phyloP scores from a whole-genome alignment of 1,139 yeast genomes.

The Candida sp. region DNA sequence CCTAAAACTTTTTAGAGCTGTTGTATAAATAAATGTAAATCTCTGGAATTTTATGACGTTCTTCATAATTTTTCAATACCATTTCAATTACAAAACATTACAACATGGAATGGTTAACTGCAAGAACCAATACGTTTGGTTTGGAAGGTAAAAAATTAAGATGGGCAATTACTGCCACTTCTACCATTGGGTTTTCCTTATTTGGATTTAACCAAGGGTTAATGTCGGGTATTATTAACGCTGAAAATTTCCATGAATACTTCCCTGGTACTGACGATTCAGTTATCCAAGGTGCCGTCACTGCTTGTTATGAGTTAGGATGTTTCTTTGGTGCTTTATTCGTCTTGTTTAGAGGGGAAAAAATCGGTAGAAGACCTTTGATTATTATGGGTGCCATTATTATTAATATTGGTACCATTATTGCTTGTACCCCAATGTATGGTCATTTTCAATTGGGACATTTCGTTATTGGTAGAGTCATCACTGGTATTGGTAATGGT shows the following conservation, averaged over 20 bases:
- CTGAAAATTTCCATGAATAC: constrained; percentile 52
- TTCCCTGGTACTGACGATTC: constrained; percentile 51
- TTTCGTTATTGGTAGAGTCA: constrained; percentile 68
- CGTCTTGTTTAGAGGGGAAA: constrained; percentile 62
- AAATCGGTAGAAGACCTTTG: constrained; percentile 62
- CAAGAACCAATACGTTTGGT: constrained; percentile 45
- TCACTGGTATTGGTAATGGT: constrained; percentile 82
- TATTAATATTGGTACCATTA: constrained; percentile 60
- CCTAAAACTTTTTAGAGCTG: neutral
- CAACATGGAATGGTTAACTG: constrained; percentile 6
- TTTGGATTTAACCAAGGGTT: constrained; percentile 85
- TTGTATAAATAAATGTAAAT: neutral
- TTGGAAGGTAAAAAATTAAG: constrained; percentile 43
- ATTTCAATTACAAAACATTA: too few relatives aligned
- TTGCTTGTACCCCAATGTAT: constrained; percentile 58
- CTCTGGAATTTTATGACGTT: neutral
- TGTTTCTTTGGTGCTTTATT: constrained; percentile 73
- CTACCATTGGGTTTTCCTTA: constrained; percentile 63
- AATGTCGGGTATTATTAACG: constrained; percentile 69
- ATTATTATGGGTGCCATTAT: constrained; percentile 57
- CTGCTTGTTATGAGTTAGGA: constrained; percentile 72
- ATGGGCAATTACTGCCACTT: constrained; percentile 48
- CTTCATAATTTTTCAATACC: neutral
- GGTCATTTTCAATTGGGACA: constrained; percentile 55
- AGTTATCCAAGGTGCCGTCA: constrained; percentile 64